Evolutionary conservation across 2,329 filamentous ascomycete genomes (phyloP), one percentile per base, ranked within the genome.

Genomic region (Paraphaeosphaeria sporulosa): DNA sequence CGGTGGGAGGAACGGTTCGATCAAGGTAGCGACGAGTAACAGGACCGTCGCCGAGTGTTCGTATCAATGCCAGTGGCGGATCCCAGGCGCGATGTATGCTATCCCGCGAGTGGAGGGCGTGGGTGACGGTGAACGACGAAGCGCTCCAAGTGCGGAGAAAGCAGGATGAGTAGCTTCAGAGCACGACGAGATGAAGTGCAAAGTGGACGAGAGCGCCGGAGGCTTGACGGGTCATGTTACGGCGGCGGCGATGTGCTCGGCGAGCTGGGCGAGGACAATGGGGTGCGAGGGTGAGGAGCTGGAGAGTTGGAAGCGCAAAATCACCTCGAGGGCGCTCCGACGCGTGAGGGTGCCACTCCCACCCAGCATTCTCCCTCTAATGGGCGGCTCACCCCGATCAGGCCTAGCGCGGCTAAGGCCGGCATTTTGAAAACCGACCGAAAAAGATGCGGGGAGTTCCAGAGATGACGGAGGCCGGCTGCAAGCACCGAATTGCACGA

Each of bases 91-190:
- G 64, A 65, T 61, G 60, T 53, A 42, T 27, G 53, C 56, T 27
- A 19, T 58, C 55, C 48, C 42, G 60, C 51, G 55, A 57, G 56
- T 60, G 61, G 57, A 63, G 66, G 60, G 56, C 60, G 63, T 55
- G 62, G 58, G 64, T 61, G 63, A 52, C 61, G 62, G 65, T 68
- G 72, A 65, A 65, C 63, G 66, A 59, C 61, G 72, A 62, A 68
- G 68, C 67, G 71, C 62, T 65, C 68, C 64, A 64, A 70, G 64
- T 70, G 73, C 71, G 74, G 71, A 74, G 74, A 71, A 64, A 63
- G 72, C 72, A 70, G 71, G 73, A 71, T 72, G 73, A 66, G 19
- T 60, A 76, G 74, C 73, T 77, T 76, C 66, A 77, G 64, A 77
- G 75, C 66, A 60, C 62, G 64, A 66, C 64, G 57, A 64, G 64